Conservation (phyloP, 2,329 filamentous ascomycete genomes). For the Stylonectria norvegica region DNA sequence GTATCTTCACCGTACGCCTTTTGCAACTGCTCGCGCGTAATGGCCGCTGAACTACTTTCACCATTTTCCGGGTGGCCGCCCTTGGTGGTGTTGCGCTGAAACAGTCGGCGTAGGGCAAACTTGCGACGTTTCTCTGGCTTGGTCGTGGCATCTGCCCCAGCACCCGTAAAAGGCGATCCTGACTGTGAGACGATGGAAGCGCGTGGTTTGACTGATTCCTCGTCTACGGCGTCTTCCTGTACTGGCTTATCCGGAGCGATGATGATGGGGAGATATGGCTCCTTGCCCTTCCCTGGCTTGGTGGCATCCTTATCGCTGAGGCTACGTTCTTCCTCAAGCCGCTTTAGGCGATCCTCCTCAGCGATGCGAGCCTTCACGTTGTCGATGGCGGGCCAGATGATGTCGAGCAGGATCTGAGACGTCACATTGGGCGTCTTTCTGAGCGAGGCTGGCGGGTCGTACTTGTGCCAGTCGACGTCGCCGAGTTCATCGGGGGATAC, state of each 20-base stretch:
- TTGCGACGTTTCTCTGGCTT: slow-evolving; percentile 26
- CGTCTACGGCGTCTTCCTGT: background rate
- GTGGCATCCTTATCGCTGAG: slow-evolving; percentile 12
- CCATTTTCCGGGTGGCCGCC: too few relatives aligned
- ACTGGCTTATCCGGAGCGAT: slow-evolving; percentile 19
- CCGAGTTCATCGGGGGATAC: slow-evolving; percentile 23
- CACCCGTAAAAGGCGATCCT: slow-evolving; percentile 4
- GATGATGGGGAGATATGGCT: slow-evolving; percentile 35
- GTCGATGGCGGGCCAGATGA: slow-evolving; percentile 45
- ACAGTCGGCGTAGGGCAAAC: slow-evolving; percentile 36
- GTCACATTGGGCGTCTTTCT: slow-evolving; percentile 35
- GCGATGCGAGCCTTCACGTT: slow-evolving; percentile 40
- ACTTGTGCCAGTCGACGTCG: slow-evolving; percentile 44
- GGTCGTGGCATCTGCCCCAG: slow-evolving; percentile 4
- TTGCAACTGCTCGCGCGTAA: slow-evolving; percentile 27
- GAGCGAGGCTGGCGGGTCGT: slow-evolving; percentile 45
- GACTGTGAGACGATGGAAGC: slow-evolving; percentile 6
- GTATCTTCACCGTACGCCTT: too few relatives aligned
- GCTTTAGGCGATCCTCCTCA: slow-evolving; percentile 28
- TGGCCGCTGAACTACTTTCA: slow-evolving; percentile 38
- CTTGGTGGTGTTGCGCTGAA: slow-evolving; percentile 34
- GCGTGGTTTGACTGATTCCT: slow-evolving; percentile 1
- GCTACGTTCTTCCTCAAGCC: slow-evolving; percentile 26
- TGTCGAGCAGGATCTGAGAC: slow-evolving; percentile 38
- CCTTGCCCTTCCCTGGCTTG: slow-evolving; percentile 30